These are phyloP conservation scores for Manihot esculenta DNA, from an alignment of 441 rosid species.

Conservation along the genomic window DNA sequence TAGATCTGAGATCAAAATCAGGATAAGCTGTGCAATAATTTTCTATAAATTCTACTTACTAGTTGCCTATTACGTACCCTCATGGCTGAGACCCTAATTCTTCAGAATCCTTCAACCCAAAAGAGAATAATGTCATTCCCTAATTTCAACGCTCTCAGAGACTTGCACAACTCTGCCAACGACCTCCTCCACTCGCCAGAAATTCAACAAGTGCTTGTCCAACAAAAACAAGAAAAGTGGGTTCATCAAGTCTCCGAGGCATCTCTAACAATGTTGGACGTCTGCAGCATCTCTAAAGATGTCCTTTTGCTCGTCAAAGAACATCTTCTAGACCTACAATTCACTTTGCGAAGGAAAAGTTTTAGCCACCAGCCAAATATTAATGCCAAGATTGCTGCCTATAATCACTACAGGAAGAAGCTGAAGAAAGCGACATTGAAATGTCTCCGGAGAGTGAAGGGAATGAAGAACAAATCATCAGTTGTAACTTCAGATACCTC, in stretches of 20 bases:
- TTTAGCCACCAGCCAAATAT: constrained; percentile 33
- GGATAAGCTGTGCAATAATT: not conserved
- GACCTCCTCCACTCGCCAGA: constrained; percentile 60
- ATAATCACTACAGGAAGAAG: constrained; percentile 47
- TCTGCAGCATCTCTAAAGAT: constrained; percentile 53
- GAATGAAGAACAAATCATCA: constrained; percentile 34
- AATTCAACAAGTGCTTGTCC: constrained; percentile 42
- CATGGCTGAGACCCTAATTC: not conserved
- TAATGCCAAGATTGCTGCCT: constrained; percentile 43
- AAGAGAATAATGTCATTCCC: constrained; percentile 35
- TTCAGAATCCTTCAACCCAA: not conserved
- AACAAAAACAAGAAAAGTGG: constrained; percentile 51
- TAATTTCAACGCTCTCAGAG: constrained; percentile 52
- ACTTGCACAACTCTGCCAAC: constrained; percentile 65
- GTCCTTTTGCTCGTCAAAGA: constrained; percentile 55
- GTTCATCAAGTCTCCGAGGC: constrained; percentile 56
- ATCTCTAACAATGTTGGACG: constrained; percentile 63
- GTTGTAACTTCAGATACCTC: constrained; percentile 13
- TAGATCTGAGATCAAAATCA: too few species aligned
- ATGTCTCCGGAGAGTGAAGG: constrained; percentile 47
- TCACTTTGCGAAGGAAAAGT: constrained; percentile 40
- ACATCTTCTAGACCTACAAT: constrained; percentile 47
- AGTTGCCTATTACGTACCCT: too few species aligned
- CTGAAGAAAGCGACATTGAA: constrained; percentile 63
- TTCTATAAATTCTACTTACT: too few species aligned